Evolutionary conservation across 495 filamentous ascomycete genomes (phyloP).

Genomic region (Penicillium turbatum): DNA sequence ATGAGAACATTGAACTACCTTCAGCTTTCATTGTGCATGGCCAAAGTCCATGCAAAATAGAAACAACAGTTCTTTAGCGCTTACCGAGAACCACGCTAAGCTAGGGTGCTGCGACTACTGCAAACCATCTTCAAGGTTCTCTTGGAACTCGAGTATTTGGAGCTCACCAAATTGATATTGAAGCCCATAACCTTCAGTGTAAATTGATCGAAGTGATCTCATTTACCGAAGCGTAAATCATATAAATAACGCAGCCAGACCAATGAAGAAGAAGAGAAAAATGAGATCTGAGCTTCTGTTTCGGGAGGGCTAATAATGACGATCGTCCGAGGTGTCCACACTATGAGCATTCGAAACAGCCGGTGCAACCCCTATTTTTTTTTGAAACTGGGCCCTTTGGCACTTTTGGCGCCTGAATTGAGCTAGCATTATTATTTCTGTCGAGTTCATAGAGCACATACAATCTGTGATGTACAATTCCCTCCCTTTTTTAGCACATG

Average conservation of each 20-base stretch:
- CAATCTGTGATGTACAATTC: background rate
- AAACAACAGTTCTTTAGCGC: background rate
- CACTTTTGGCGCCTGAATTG: background rate
- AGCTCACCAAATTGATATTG: background rate
- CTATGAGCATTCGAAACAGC: slow-evolving; percentile 6
- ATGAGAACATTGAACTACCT: too few relatives aligned
- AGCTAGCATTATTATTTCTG: background rate
- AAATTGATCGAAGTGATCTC: background rate
- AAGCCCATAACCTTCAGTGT: background rate
- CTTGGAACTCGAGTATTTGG: background rate
- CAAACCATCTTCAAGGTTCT: background rate
- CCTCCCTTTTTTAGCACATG: slow-evolving; percentile 1
- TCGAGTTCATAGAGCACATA: too few relatives aligned
- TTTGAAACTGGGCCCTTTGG: slow-evolving; percentile 10
- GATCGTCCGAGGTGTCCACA: slow-evolving; percentile 7
- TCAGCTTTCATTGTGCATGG: too few relatives aligned
- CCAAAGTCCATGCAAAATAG: background rate
- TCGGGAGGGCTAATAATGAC: slow-evolving; percentile 2
- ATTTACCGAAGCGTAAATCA: background rate
- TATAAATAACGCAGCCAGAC: background rate
- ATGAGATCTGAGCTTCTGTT: slow-evolving; percentile 2
- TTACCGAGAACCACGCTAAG: background rate
- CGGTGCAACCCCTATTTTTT: slow-evolving; percentile 8
- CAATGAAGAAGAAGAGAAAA: background rate
- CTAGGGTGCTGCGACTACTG: background rate